Evolutionary conservation across 768 basidiomycete species (phyloP).

Genomic region (Clavulina sp.): DNA sequence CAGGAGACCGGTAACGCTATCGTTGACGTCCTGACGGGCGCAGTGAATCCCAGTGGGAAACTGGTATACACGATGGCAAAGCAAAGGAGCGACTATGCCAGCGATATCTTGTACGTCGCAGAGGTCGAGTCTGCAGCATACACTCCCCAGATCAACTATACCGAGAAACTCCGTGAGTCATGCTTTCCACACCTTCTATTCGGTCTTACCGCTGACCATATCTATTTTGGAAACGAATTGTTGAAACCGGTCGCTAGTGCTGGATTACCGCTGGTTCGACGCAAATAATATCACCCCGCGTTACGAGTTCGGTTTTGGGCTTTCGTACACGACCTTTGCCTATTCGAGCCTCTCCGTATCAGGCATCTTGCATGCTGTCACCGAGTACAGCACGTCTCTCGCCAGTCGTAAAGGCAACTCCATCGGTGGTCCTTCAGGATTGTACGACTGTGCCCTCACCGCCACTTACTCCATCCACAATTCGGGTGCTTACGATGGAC

Average conservation of each 20-base stretch:
- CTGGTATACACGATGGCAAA: constrained; percentile 26
- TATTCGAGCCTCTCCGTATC: constrained; percentile 16
- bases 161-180: too few species aligned
- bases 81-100: constrained; percentile 20
- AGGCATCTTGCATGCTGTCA: background rate
- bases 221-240: too few species aligned
- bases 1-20: constrained; percentile 12
- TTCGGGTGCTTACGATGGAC: constrained; percentile 11
- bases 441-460: constrained; percentile 1
- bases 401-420: too few species aligned
- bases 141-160: constrained; percentile 1
- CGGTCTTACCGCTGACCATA: too few species aligned
- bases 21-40: constrained; percentile 24
- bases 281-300: constrained; percentile 53
- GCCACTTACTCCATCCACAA: constrained; percentile 12
- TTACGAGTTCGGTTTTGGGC: constrained; percentile 39
- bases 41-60: constrained; percentile 22
- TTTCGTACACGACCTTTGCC: constrained; percentile 22
- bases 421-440: constrained; percentile 5
- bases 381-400: too few species aligned
- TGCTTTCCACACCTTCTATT: background rate
- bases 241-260: too few species aligned
- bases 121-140: too few species aligned
- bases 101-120: constrained; percentile 14
- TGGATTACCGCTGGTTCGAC: constrained; percentile 16